Percentiles rank a stretch among this genome's conserved stretches.
Conservation (phyloP, 169 alveolate genomes). For the Amoebophrya sp. region DNA sequence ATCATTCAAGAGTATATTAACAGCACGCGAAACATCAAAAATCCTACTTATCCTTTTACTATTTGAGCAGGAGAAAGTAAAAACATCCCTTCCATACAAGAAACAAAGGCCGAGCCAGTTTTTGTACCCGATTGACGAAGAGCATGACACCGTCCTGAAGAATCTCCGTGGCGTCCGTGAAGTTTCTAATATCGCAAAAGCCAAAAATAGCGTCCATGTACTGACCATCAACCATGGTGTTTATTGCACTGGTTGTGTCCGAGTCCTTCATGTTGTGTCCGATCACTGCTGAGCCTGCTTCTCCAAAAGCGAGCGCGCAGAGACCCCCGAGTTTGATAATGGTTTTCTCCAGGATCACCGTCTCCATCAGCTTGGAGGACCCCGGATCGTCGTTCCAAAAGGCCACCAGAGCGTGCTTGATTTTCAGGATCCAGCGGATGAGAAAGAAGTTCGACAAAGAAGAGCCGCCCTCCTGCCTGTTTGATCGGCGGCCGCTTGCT, state of each 20-base stretch:
- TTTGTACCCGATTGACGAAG: constrained; percentile 78
- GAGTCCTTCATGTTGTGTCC: constrained; percentile 64
- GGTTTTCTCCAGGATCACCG: constrained; percentile 42
- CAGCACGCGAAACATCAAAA: too few relatives aligned
- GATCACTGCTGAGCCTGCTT: constrained; percentile 72
- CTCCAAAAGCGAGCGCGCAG: constrained; percentile 58
- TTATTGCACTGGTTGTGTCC: constrained; percentile 35
- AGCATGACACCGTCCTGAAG: constrained; percentile 76
- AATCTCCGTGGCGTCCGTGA: constrained; percentile 59
- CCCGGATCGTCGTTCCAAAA: too few relatives aligned
- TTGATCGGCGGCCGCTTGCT: too few relatives aligned
- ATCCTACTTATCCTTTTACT: too few relatives aligned
- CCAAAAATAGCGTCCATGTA: constrained; percentile 53
- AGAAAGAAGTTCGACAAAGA: too few relatives aligned
- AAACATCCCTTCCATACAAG: too few relatives aligned
- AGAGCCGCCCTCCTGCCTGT: too few relatives aligned
- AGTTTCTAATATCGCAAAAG: constrained; percentile 55
- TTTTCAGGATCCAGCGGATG: too few relatives aligned
- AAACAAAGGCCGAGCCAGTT: too few relatives aligned
- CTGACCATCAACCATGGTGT: constrained; percentile 58
- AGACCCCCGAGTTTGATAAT: constrained; percentile 40
- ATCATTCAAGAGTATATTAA: too few relatives aligned
- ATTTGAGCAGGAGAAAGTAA: too few relatives aligned
- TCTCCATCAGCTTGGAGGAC: constrained; percentile 41
- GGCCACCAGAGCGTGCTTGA: too few relatives aligned